Base-by-base conservation (phyloP, 805 yeast species). In the Candida orba region DNA sequence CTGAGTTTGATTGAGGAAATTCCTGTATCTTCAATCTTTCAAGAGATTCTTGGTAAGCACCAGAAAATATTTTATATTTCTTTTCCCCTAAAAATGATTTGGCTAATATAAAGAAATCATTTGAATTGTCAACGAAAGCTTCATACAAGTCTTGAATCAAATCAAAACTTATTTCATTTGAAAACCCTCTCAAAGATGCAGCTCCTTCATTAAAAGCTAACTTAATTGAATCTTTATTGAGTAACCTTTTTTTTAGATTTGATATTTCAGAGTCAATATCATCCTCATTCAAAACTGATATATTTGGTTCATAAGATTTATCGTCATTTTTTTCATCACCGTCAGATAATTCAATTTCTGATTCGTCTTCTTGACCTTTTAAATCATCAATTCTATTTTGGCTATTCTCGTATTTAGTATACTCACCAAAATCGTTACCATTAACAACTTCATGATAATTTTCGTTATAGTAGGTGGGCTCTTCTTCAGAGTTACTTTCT, bases 11-110 rank as follows among this genome's bases (percentile, higher is more conserved):
- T 20, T 34, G 25, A 2, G 37, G 25, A 0, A 15, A n/a, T 7
- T 24, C 42, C 14, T 30, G 37, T 1, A 34, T 14, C 8, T 39
- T 41, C 5, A 43, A 30, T 22, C 35, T 31, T 30, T 44, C 41
- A 4, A 20, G 13, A 5, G 49, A 37, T 30, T 48, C 47, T 33
- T 46, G 44, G 30, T 41, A 46, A 18, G 48, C 52, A 8, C 40
- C 43, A 5, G 30, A 30, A 25, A 48, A 46, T 2, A 24, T 31
- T 20, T 33, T 35, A 17, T 40, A 48, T 6, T 32, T 39, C 8
- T 39, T 24, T 22, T 30, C 36, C 8, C 52, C 52, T 5, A 49
- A n/a, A 13, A 44, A 22, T 2, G 41, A 23, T 33, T 38, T 46
- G 1, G 32, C 36, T 7, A 36, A 8, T 17, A 22, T 31, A 33